These are phyloP conservation scores for Elsinoe batatas DNA, from an alignment of 2,329 filamentous ascomycete species.

Conservation along the genomic window DNA sequence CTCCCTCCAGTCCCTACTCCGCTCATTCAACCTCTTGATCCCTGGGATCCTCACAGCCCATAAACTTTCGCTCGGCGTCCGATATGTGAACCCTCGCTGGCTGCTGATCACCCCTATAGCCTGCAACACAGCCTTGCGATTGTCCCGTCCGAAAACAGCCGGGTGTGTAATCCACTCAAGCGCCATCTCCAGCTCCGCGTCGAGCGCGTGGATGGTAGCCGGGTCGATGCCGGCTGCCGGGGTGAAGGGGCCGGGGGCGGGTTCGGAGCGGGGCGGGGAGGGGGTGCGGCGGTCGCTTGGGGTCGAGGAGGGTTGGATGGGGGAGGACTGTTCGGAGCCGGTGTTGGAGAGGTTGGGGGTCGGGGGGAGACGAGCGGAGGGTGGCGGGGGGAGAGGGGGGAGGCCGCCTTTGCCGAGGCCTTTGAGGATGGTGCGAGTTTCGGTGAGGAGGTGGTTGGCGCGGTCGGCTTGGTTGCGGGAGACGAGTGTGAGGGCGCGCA, in stretches of 20 bases:
- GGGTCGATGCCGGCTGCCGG: constrained; percentile 69
- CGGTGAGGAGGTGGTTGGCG: constrained; percentile 80
- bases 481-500: constrained; percentile 79
- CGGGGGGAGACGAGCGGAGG: constrained; percentile 28
- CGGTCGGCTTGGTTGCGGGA: constrained; percentile 87
- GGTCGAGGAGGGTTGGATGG: constrained; percentile 16
- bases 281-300: constrained; percentile 26
- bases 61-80: constrained; percentile 76
- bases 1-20: constrained; percentile 86
- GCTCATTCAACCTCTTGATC: constrained; percentile 69
- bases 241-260: constrained; percentile 38
- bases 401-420: constrained; percentile 90
- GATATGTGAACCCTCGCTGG: constrained; percentile 87
- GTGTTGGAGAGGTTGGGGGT: constrained; percentile 23
- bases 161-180: constrained; percentile 98
- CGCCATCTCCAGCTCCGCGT: constrained; percentile 79
- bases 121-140: constrained; percentile 88
- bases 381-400: constrained; percentile 68
- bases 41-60: constrained; percentile 79
- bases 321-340: constrained; percentile 17
- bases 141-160: constrained; percentile 86
- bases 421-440: constrained; percentile 91
- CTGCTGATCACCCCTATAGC: constrained; percentile 94
- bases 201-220: constrained; percentile 71
- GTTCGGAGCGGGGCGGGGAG: constrained; percentile 29